Percentiles rank a stretch among this genome's conserved stretches.
These are phyloP conservation scores for Barnettozyma wickerhamii DNA, from an alignment of 805 yeast species.

Conservation along the genomic window DNA sequence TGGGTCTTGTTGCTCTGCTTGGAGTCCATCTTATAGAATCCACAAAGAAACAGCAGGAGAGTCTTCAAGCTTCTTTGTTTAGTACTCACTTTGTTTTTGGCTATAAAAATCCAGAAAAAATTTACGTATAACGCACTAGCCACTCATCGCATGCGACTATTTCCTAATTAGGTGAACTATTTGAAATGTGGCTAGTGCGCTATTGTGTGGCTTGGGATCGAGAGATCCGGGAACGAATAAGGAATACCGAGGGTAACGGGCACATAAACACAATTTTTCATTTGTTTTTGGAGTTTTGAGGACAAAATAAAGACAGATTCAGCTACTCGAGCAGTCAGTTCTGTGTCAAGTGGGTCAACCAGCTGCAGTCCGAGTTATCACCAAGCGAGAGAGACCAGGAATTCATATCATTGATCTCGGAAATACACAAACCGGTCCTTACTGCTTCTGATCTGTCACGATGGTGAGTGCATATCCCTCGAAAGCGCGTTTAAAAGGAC, in stretches of 20 bases:
- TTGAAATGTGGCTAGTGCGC: not conserved
- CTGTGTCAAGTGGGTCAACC: no score
- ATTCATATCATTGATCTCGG: not conserved
- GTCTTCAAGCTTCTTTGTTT: no score
- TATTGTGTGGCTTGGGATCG: not conserved
- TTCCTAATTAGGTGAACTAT: not conserved
- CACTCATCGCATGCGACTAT: slow-evolving; percentile 2
- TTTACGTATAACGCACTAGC: not conserved
- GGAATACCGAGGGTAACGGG: slow-evolving; percentile 2
- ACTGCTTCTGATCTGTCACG: not conserved
- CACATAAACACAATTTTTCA: slow-evolving; percentile 1
- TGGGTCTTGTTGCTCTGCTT: slow-evolving; percentile 81
- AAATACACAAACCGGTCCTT: not conserved
- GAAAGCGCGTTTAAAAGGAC: not conserved
- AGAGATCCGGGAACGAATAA: not conserved
- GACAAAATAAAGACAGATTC: not conserved
- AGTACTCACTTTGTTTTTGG: no score
- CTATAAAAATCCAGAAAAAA: slow-evolving; percentile 9
- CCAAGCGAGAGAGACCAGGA: no score
- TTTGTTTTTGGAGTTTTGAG: not conserved
- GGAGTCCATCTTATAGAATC: slow-evolving; percentile 25
- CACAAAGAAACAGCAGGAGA: no score
- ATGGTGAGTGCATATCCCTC: not conserved
- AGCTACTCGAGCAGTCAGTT: no score
- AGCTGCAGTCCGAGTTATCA: no score